Base-by-base conservation (phyloP, 2,329 filamentous ascomycete genomes). In the Aspergillus sp. region DNA sequence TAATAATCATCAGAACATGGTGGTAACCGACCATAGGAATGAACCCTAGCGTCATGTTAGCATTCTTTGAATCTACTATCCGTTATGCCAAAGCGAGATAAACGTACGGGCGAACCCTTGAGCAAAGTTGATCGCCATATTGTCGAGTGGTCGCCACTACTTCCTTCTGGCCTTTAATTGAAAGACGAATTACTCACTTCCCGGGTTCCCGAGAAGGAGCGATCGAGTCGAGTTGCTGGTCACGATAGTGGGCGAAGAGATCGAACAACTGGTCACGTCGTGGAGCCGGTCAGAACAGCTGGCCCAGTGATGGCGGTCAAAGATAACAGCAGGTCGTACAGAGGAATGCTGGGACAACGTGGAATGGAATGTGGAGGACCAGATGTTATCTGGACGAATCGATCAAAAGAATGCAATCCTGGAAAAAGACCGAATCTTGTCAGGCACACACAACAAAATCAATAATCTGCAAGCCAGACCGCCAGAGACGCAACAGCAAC, bases 1-100 rank as follows among this genome's bases (percentile, higher is more conserved):
- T 95, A 57, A 98, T 75, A 60, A 98, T 89, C 93, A 98, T 98
- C 69, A 98, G 81, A 56, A 97, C 86, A 82, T 98, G 82, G 64
- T 85, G 82, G 82, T 83, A 84, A 53, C 81, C 81, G 55, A 84
- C 72, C 65, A 81, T 75, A 50, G 80, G 79, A 67, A 83, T 71
- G 60, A 83, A 71, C 60, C 79, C 77, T 80, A 43, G 6, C 45
- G 23, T n/a, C 15, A 39, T 46, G 48, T 57, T 46, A 60, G 56
- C 17, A 43, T 12, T 20, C 17, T 19, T 4, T 17, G 10, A 20
- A 17, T 20, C 17, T 39, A 13, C 3, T 12, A 19, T 2, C n/a
- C 19, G 15, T 19, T 7, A 30, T 37, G 1, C 23, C 3, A 9
- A 4, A 19, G n/a, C n/a, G 17, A 5, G n/a, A 7, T 30, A 46